These are phyloP conservation scores for Globisporangium solare DNA, from an alignment of 352 stramenopile genomes.

Conservation along the genomic window DNA sequence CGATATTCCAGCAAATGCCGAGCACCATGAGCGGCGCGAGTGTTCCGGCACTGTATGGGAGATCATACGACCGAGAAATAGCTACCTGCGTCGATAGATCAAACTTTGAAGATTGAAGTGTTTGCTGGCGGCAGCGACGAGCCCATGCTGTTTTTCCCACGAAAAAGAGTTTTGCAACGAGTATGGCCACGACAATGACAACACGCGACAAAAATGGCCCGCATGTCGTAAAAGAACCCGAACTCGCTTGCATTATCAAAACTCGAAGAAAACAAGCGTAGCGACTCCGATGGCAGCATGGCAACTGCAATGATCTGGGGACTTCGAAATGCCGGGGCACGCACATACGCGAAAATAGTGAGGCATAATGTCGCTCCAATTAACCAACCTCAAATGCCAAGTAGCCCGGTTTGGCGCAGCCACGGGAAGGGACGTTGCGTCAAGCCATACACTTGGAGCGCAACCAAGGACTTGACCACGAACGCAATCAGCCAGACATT, in stretches of 20 bases:
- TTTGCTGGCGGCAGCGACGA: background rate
- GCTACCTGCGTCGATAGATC: background rate
- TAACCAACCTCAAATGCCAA: slow-evolving; percentile 1
- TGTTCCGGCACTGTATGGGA: slow-evolving; percentile 15
- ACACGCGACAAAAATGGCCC: background rate
- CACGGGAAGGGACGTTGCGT: background rate
- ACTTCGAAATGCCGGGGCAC: background rate
- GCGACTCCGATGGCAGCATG: background rate
- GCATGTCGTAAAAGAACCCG: slow-evolving; percentile 1
- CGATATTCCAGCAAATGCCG: slow-evolving; percentile 16
- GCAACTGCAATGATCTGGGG: background rate
- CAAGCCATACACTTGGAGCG: background rate
- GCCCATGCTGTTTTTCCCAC: background rate
- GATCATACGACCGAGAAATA: slow-evolving; percentile 10
- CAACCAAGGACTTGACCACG: background rate
- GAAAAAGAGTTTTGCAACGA: background rate
- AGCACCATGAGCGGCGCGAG: slow-evolving; percentile 13
- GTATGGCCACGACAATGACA: background rate
- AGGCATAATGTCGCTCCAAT: background rate
- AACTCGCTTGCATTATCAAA: slow-evolving; percentile 4
- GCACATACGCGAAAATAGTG: slow-evolving; percentile 8
- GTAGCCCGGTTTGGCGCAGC: background rate
- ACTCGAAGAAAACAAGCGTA: background rate
- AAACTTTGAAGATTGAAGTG: background rate
- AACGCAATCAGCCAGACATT: slow-evolving; percentile 16